phyloP scores from a whole-genome alignment of 2,329 filamentous ascomycete genomes.

The Xylaria multiplex region DNA sequence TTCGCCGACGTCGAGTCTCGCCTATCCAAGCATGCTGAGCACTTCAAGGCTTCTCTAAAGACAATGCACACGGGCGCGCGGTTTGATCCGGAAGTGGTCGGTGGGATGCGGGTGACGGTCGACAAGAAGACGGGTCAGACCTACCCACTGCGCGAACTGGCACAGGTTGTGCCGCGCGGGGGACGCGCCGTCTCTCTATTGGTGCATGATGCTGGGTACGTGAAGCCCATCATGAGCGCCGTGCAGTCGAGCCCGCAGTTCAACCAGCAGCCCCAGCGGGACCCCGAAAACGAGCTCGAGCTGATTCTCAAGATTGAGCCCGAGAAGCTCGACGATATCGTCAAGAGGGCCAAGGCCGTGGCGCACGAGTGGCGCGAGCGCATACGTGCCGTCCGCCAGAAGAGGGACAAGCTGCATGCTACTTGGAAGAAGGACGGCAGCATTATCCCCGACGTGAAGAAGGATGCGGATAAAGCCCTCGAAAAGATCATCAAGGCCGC shows the following conservation, averaged over 20 bases:
- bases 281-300: constrained; percentile 68
- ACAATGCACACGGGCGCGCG: constrained; percentile 59
- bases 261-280: constrained; percentile 70
- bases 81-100: constrained; percentile 63
- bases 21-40: constrained; percentile 53
- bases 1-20: constrained; percentile 60
- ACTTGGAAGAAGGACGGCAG: constrained; percentile 58
- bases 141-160: constrained; percentile 65
- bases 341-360: constrained; percentile 56
- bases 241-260: constrained; percentile 63
- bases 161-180: constrained; percentile 62
- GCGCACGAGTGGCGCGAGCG: constrained; percentile 63
- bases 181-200: constrained; percentile 53
- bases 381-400: constrained; percentile 59
- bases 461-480: constrained; percentile 57
- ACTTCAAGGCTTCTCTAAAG: constrained; percentile 55
- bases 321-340: constrained; percentile 60
- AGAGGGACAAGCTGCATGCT: constrained; percentile 60
- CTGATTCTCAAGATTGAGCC: constrained; percentile 64
- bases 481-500: constrained; percentile 57
- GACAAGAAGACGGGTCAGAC: constrained; percentile 46
- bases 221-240: constrained; percentile 66
- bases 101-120: constrained; percentile 55
- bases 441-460: constrained; percentile 57
- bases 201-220: constrained; percentile 54